These are phyloP conservation scores for Phlegmacium glaucopus DNA, from an alignment of 768 basidiomycete genomes.

Conservation along the genomic window DNA sequence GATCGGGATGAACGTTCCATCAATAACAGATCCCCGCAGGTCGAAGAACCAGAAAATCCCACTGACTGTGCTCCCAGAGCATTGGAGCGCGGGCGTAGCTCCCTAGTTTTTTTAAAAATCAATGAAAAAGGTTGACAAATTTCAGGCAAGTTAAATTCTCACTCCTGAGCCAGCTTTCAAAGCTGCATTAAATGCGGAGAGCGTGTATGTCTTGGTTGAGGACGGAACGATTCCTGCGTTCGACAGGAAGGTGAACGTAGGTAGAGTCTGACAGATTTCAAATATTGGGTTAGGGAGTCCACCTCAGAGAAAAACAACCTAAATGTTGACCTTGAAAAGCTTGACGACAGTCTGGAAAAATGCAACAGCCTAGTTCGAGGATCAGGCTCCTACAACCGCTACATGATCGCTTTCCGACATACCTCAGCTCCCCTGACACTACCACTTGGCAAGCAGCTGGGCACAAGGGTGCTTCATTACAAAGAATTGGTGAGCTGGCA, in stretches of 20 bases:
- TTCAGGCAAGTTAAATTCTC: neutral
- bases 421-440: constrained; percentile 62
- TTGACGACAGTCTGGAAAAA: constrained; percentile 60
- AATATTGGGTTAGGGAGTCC: too few species aligned
- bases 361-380: constrained; percentile 50
- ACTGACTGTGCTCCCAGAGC: constrained; percentile 25
- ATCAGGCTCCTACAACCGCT: neutral
- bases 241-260: constrained; percentile 71
- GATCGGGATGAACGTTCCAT: constrained; percentile 61
- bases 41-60: constrained; percentile 63
- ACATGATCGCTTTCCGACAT: neutral
- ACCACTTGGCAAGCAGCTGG: constrained; percentile 57
- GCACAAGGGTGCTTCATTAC: constrained; percentile 47
- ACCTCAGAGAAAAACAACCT: constrained; percentile 19
- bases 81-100: constrained; percentile 38
- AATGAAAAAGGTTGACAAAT: constrained; percentile 6
- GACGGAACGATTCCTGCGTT: constrained; percentile 73
- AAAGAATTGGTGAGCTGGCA: neutral
- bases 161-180: constrained; percentile 54
- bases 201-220: constrained; percentile 51
- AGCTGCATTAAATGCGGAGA: constrained; percentile 50
- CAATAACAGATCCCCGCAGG: constrained; percentile 60
- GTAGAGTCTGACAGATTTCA: constrained; percentile 40
- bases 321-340: constrained; percentile 47
- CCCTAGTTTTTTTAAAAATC: constrained; percentile 31